A percentile compares a stretch with the other conserved stretches of the same genome.
Evolutionary conservation across 129 eudicot genomes (phyloP).

Genomic region (Silybum marianum): DNA sequence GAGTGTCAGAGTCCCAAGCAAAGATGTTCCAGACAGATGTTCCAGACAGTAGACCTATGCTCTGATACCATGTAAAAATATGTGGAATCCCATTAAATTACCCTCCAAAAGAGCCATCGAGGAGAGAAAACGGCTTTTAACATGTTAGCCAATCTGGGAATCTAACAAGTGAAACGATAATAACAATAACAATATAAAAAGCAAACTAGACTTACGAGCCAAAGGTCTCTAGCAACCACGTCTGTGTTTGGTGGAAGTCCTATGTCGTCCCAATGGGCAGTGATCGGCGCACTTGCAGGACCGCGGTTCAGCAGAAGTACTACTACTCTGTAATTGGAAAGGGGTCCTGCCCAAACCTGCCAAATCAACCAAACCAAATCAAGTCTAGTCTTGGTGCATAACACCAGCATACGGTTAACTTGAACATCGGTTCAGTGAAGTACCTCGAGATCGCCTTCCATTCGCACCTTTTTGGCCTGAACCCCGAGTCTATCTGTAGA

Average conservation of each 20-base stretch:
- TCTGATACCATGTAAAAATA: background rate
- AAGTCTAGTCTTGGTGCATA: constrained; percentile 2
- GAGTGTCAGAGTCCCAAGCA: too few relatives aligned
- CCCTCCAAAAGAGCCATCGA: background rate
- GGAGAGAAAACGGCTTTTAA: background rate
- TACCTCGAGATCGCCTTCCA: constrained; percentile 84
- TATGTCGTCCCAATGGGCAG: constrained; percentile 92
- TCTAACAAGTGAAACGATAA: too few relatives aligned
- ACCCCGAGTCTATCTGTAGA: constrained; percentile 72
- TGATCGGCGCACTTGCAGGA: constrained; percentile 25
- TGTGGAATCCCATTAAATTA: background rate
- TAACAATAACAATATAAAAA: background rate
- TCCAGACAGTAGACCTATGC: background rate
- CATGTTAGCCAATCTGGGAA: background rate
- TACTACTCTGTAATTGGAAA: constrained; percentile 76
- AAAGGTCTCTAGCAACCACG: constrained; percentile 72
- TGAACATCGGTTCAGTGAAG: constrained; percentile 18
- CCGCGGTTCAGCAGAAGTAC: constrained; percentile 78
- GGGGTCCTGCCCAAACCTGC: constrained; percentile 96
- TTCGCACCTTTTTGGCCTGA: constrained; percentile 88
- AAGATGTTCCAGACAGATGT: too few relatives aligned
- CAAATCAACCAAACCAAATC: background rate
- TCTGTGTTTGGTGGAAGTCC: constrained; percentile 60
- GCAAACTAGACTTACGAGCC: constrained; percentile 60
- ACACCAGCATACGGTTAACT: constrained; percentile 1